Base-by-base conservation (phyloP, 1,284 basidiomycete species). In the Marasmius sp. region DNA sequence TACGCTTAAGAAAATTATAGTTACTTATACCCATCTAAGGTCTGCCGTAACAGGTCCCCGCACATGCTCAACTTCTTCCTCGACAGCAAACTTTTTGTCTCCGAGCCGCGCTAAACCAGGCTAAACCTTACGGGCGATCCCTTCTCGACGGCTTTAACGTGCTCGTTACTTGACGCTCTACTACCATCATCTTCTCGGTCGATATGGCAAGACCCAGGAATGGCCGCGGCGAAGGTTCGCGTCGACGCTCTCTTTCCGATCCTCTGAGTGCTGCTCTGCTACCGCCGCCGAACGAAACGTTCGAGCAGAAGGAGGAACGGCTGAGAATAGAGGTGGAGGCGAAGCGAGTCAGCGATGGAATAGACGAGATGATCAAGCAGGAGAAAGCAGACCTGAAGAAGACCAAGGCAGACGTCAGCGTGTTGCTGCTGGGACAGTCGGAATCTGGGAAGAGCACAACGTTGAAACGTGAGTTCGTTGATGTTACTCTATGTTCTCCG, bases 401-500 rank as follows among this genome's bases (percentile, higher is more conserved):
- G 71, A 74, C 76, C 58, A 85, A 83, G 67, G 75, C 80, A 58
- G 84, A 87, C 68, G 82, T 93, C 72, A 89, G 88, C 71, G 84
- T 93, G 53, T 78, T 93, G 57, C 79, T 93, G 59, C 84, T 93
- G 38, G 91, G 91, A 61, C 91, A 93, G 79, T 91, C 88, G 67
- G 91, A 92, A 79, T 89, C 87, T 67, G 88, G 89, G 43, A 93
- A 92, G 79, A 91, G 87, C 70, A 92, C 90, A 12, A 92, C 90
- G 6, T 79, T 92, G 66, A 92, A 92, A 77, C 89, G 90, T 92
- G 78, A 85, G 91, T 89, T 54, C 61, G 58, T 39, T 38, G 39
- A 27, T 54, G 47, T 53, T 34, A 11, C n/a, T 18, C 16, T 52
- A 34, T 36, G 16, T 60, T 60, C 38, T 41, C 41, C 6, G 4